Conservation (phyloP, 2,329 filamentous ascomycete genomes). For the Bipolaris victoriae region DNA sequence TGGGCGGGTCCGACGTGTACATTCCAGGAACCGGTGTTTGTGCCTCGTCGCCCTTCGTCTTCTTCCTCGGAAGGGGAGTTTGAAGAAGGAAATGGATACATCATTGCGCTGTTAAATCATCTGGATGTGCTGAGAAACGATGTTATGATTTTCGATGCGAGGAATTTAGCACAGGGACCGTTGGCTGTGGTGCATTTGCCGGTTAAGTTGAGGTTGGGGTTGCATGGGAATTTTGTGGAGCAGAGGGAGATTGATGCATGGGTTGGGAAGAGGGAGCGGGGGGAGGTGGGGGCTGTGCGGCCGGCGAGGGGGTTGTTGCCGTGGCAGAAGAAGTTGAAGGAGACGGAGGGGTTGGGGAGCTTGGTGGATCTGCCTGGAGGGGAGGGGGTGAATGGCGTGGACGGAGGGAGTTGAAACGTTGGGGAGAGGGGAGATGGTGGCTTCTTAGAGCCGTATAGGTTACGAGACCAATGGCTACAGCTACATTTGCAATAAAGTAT, state of each 20-base stretch:
- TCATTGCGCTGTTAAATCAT: slow-evolving; percentile 54
- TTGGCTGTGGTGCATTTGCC: slow-evolving; percentile 52
- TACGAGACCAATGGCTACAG: too few relatives aligned
- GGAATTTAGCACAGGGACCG: slow-evolving; percentile 47
- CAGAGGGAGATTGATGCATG: slow-evolving; percentile 40
- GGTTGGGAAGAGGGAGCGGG: slow-evolving; percentile 37
- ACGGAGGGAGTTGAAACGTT: neutral
- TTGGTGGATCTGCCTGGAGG: slow-evolving; percentile 5
- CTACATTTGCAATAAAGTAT: too few relatives aligned
- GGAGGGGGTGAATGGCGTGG: neutral
- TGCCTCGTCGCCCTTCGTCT: slow-evolving; percentile 52
- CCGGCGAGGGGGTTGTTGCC: slow-evolving; percentile 32
- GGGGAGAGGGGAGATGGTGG: neutral
- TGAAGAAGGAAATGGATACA: slow-evolving; percentile 59
- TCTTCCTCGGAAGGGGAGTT: slow-evolving; percentile 48
- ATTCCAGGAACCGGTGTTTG: slow-evolving; percentile 62
- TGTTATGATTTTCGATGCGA: slow-evolving; percentile 53
- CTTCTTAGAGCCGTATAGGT: neutral
- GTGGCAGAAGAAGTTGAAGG: slow-evolving; percentile 39
- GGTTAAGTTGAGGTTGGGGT: slow-evolving; percentile 39
- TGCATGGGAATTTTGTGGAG: slow-evolving; percentile 45
- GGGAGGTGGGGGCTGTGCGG: slow-evolving; percentile 32
- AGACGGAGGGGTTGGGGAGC: slow-evolving; percentile 18
- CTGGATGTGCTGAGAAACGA: slow-evolving; percentile 50
- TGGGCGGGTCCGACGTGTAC: slow-evolving; percentile 50